A percentile compares a stretch with the other conserved stretches of the same genome.
Evolutionary conservation across 2,329 filamentous ascomycete genomes (phyloP).

Genomic region (Pseudopyrenochaeta lycopersici): DNA sequence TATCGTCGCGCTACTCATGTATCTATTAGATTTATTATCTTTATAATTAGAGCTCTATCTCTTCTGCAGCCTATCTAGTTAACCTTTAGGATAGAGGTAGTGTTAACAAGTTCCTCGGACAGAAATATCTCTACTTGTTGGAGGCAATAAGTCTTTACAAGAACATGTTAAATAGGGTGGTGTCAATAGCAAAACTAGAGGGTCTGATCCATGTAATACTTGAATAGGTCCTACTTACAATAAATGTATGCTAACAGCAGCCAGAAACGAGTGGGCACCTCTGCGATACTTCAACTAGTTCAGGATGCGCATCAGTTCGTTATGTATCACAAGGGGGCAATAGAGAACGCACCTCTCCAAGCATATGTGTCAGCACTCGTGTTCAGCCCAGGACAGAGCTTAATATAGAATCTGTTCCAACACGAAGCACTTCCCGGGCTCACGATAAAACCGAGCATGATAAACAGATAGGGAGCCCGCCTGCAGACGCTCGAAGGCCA

Average conservation of each 20-base stretch:
- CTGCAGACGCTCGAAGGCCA: too few species aligned
- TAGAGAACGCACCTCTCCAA: slow-evolving; percentile 23
- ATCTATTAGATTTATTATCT: slow-evolving; percentile 36
- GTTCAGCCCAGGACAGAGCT: slow-evolving; percentile 27
- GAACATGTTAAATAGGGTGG: slow-evolving; percentile 5
- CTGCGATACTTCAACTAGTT: not conserved
- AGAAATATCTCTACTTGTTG: too few species aligned
- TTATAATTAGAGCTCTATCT: slow-evolving; percentile 11
- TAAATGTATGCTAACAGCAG: not conserved
- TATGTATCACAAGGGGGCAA: not conserved
- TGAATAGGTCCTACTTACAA: not conserved
- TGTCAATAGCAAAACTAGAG: slow-evolving; percentile 7
- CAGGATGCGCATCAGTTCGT: not conserved
- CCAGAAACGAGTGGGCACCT: too few species aligned
- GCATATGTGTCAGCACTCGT: slow-evolving; percentile 31
- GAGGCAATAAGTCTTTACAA: slow-evolving; percentile 3
- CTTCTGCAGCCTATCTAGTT: too few species aligned
- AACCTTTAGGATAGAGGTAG: not conserved
- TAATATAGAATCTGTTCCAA: slow-evolving; percentile 20
- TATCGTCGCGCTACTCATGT: slow-evolving; percentile 20
- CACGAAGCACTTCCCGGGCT: slow-evolving; percentile 25
- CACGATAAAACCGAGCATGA: slow-evolving; percentile 15
- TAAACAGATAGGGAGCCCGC: slow-evolving; percentile 6
- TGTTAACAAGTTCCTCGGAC: slow-evolving; percentile 8
- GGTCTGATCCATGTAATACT: too few species aligned